A percentile compares a stretch with the other conserved stretches of the same genome.
Evolutionary conservation across 768 basidiomycete genomes (phyloP).

Genomic region (Mycena leptocephala): DNA sequence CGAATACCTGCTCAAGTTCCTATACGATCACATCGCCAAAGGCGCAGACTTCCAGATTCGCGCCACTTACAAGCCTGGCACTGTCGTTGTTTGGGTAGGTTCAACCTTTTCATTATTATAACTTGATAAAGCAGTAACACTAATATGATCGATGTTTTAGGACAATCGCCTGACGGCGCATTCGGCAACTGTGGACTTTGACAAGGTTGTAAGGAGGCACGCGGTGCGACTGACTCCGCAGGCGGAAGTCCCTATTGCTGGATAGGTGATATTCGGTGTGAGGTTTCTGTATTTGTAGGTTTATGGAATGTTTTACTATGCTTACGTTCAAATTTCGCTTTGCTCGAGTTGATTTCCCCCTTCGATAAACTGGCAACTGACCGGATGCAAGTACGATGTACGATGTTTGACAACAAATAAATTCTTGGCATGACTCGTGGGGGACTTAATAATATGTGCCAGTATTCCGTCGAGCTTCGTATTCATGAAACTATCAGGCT

Average conservation of each 20-base stretch:
- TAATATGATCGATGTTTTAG: too few relatives aligned
- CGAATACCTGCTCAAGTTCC: conserved; percentile 69
- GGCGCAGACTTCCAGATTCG: conserved; percentile 68
- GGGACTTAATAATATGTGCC: too few relatives aligned
- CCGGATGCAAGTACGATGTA: too few relatives aligned
- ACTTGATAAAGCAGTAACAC: too few relatives aligned
- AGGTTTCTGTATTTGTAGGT: background rate
- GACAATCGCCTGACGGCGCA: conserved; percentile 61
- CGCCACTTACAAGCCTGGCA: conserved; percentile 67
- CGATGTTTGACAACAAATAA: too few relatives aligned
- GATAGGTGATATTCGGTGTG: conserved; percentile 9
- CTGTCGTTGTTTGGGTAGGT: conserved; percentile 71
- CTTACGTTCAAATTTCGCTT: background rate
- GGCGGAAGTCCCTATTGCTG: conserved; percentile 61
- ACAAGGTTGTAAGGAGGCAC: conserved; percentile 51
- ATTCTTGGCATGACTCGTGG: too few relatives aligned
- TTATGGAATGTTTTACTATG: background rate
- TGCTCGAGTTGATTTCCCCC: too few relatives aligned
- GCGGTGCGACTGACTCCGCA: conserved; percentile 61
- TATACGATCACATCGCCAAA: conserved; percentile 68
- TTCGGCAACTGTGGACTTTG: conserved; percentile 55
- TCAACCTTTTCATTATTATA: conserved; percentile 11
- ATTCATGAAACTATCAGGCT: too few relatives aligned
- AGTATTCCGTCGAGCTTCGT: too few relatives aligned
- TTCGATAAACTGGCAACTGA: too few relatives aligned